Conservation (phyloP, 768 basidiomycete species). For the Lactarius indigo region DNA sequence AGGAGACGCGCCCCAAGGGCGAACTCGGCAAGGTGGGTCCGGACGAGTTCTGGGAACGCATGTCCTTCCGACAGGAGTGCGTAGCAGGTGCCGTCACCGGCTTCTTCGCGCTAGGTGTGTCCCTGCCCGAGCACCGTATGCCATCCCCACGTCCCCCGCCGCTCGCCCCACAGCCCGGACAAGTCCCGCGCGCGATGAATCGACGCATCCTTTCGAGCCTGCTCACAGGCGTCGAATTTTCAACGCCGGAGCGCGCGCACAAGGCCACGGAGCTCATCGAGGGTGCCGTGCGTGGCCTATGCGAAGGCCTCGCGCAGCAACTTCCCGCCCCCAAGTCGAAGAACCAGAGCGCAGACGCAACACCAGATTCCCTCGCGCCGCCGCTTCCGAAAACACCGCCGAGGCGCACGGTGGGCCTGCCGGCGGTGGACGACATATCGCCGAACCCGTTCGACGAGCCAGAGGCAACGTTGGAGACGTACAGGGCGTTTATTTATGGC, state of each 20-base stretch:
- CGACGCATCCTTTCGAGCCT: conserved; percentile 68
- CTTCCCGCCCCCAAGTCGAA: conserved; percentile 16
- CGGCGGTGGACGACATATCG: conserved; percentile 44
- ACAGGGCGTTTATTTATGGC: conserved; percentile 59
- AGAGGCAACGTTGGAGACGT: conserved; percentile 56
- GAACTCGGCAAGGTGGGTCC: conserved; percentile 56
- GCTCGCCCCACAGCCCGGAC: conserved; percentile 51
- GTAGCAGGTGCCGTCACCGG: conserved; percentile 86
- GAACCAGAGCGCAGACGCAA: neutral
- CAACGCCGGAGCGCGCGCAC: conserved; percentile 56
- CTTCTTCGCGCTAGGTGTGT: conserved; percentile 74
- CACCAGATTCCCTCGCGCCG: conserved; percentile 28
- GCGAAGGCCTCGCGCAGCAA: conserved; percentile 51
- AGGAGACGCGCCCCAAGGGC: conserved; percentile 35
- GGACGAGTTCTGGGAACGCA: conserved; percentile 95
- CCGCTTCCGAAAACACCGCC: conserved; percentile 53
- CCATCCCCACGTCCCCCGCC: conserved; percentile 29
- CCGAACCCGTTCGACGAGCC: conserved; percentile 70
- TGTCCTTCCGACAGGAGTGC: conserved; percentile 96
- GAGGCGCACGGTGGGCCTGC: conserved; percentile 32
- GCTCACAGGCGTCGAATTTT: conserved; percentile 75
- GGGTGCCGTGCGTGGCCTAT: conserved; percentile 62
- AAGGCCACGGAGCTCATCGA: conserved; percentile 72
- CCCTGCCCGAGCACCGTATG: conserved; percentile 29
- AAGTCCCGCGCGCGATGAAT: conserved; percentile 63